Evolutionary conservation across 306 rosid genomes (phyloP).

Genomic region (Inga laurina): DNA sequence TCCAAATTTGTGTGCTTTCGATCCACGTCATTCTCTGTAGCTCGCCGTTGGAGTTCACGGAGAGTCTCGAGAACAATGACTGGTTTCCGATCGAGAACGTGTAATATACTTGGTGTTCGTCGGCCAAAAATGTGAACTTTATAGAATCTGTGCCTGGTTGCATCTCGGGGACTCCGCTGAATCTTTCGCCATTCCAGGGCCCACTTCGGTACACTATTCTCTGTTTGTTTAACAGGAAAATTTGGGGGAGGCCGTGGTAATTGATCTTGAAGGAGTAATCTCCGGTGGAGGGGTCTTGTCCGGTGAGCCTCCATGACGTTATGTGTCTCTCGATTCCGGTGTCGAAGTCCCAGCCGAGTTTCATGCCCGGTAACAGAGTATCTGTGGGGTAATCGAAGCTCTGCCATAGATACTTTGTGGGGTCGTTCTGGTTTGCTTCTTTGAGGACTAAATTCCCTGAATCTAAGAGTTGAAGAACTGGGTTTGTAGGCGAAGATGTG

Average conservation of each 20-base stretch:
- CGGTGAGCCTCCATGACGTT: slow-evolving; percentile 53
- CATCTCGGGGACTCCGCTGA: slow-evolving; percentile 83
- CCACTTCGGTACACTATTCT: slow-evolving; percentile 49
- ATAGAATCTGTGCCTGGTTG: slow-evolving; percentile 32
- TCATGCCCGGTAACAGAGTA: slow-evolving; percentile 72
- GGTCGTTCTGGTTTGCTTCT: slow-evolving; percentile 33
- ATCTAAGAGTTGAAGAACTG: slow-evolving; percentile 56
- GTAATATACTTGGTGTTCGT: slow-evolving; percentile 50
- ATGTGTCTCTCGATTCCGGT: slow-evolving; percentile 42
- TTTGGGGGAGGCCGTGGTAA: slow-evolving; percentile 57
- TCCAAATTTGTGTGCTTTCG: slow-evolving; percentile 45
- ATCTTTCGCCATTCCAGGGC: slow-evolving; percentile 77
- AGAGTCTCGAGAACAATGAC: slow-evolving; percentile 45
- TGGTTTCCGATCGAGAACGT: slow-evolving; percentile 29
- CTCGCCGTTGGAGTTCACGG: slow-evolving; percentile 33
- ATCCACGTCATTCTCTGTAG: slow-evolving; percentile 56
- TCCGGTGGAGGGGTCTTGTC: slow-evolving; percentile 60
- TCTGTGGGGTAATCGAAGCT: slow-evolving; percentile 77
- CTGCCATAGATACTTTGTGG: slow-evolving; percentile 54
- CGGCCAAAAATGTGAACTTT: slow-evolving; percentile 29
- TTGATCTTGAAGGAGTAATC: slow-evolving; percentile 48
- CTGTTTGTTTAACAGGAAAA: slow-evolving; percentile 35
- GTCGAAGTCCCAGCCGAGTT: slow-evolving; percentile 63
- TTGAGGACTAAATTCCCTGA: slow-evolving; percentile 59
- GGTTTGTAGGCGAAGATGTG: slow-evolving; percentile 11